Conservation (phyloP, 345 rosid species). For the Euphorbia tirucalli region DNA sequence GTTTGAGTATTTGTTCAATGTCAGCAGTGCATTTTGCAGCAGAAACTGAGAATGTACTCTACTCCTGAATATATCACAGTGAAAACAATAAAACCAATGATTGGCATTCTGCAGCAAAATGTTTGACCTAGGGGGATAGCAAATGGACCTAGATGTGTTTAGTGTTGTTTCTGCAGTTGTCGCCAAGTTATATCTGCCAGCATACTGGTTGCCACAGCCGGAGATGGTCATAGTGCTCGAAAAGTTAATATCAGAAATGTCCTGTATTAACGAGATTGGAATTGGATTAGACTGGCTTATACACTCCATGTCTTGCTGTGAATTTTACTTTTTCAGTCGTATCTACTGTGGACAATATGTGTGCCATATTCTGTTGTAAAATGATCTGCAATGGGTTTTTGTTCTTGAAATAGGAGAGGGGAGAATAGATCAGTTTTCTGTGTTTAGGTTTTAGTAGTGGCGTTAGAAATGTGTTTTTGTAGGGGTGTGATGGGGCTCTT, state of each 20-base stretch:
- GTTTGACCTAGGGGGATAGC: background rate
- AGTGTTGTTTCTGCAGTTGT: background rate
- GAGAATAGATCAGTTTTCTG: background rate
- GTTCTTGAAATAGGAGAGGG: background rate
- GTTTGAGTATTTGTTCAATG: background rate
- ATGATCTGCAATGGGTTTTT: background rate
- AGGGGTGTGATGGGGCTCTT: background rate
- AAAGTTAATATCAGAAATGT: too few relatives aligned
- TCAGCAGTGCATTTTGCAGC: background rate
- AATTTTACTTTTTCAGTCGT: background rate
- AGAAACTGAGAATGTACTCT: background rate
- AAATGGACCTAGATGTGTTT: background rate
- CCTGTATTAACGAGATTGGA: background rate
- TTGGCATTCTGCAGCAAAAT: background rate
- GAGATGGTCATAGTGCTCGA: background rate
- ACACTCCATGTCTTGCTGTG: background rate
- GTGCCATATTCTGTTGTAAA: background rate
- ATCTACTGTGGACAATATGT: background rate
- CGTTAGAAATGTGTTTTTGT: background rate
- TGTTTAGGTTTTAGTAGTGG: background rate
- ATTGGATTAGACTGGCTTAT: background rate
- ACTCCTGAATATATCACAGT: background rate
- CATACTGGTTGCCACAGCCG: background rate
- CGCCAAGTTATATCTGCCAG: background rate
- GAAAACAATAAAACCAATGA: background rate